phyloP scores from a whole-genome alignment of 2,329 filamentous ascomycete species.

The Clarireedia paspali region DNA sequence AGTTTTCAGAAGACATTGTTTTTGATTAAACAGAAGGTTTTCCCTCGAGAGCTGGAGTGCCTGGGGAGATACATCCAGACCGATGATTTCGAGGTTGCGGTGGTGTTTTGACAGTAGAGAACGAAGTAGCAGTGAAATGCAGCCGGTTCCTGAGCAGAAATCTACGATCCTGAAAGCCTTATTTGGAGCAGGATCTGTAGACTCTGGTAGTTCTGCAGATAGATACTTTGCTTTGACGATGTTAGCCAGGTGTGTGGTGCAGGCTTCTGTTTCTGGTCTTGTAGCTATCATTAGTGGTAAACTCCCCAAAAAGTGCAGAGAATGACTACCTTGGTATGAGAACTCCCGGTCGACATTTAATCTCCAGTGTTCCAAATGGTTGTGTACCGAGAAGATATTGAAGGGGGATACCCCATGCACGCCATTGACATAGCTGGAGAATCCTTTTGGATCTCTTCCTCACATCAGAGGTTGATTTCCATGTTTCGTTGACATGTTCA shows the following conservation, averaged over 20 bases:
- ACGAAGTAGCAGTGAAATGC: slow-evolving; percentile 73
- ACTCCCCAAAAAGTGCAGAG: neutral
- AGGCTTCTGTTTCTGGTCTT: slow-evolving; percentile 64
- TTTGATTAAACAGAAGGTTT: slow-evolving; percentile 53
- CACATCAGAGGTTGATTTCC: neutral
- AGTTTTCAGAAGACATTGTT: slow-evolving; percentile 19
- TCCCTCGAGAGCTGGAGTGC: slow-evolving; percentile 58
- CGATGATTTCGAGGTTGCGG: slow-evolving; percentile 48
- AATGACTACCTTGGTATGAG: slow-evolving; percentile 66
- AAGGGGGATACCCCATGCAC: slow-evolving; percentile 62
- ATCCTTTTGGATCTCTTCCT: slow-evolving; percentile 24
- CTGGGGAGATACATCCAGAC: slow-evolving; percentile 62
- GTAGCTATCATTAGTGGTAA: neutral
- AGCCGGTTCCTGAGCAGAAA: slow-evolving; percentile 85
- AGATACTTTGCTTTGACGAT: neutral
- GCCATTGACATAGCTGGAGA: slow-evolving; percentile 38
- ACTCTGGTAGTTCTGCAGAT: neutral
- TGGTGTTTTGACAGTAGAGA: slow-evolving; percentile 43
- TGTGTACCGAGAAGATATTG: slow-evolving; percentile 88
- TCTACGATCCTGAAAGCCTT: slow-evolving; percentile 59
- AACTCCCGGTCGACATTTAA: slow-evolving; percentile 68
- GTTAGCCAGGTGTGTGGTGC: slow-evolving; percentile 47
- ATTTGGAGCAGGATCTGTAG: neutral
- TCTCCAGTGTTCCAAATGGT: slow-evolving; percentile 77
- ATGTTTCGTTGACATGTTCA: slow-evolving; percentile 42